Evolutionary conservation across 495 filamentous ascomycete species (phyloP).

Genomic region (Hypoxylon fragiforme): DNA sequence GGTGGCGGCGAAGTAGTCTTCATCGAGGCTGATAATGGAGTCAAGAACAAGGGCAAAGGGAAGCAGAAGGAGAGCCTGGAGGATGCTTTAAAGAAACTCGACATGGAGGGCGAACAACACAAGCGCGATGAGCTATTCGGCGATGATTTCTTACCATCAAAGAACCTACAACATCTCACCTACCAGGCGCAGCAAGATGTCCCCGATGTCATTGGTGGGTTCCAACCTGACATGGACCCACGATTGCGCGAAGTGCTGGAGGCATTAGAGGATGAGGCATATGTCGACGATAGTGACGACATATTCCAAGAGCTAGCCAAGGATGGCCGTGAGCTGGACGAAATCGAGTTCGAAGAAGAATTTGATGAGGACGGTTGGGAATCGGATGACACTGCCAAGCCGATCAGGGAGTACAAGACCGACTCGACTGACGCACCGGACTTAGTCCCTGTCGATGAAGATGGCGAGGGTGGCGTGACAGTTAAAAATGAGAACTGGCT

Average conservation of each 20-base stretch:
- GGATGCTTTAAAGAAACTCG: constrained; percentile 73
- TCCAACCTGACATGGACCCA: constrained; percentile 98
- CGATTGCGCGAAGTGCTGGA: constrained; percentile 89
- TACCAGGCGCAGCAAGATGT: constrained; percentile 95
- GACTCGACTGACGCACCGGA: constrained; percentile 52
- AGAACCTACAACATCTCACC: constrained; percentile 69
- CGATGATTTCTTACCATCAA: constrained; percentile 69
- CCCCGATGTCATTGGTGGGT: constrained; percentile 86
- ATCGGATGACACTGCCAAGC: constrained; percentile 88
- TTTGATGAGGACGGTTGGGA: constrained; percentile 82
- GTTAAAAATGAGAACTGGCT: constrained; percentile 70
- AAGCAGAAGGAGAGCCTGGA: constrained; percentile 73
- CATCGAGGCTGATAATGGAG: constrained; percentile 63
- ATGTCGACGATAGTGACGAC: constrained; percentile 86
- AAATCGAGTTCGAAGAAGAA: constrained; percentile 59
- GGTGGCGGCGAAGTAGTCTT: constrained; percentile 66
- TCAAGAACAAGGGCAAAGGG: constrained; percentile 60
- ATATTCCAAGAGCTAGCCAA: constrained; percentile 78
- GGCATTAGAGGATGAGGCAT: constrained; percentile 94
- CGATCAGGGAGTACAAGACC: constrained; percentile 50
- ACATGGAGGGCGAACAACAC: constrained; percentile 54
- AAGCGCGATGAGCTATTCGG: constrained; percentile 63
- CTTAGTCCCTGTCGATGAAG: constrained; percentile 44
- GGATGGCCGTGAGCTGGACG: constrained; percentile 64
- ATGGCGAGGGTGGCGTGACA: constrained; percentile 51